A percentile compares a stretch with the other conserved stretches of the same genome.
Evolutionary conservation across 2,329 filamentous ascomycete genomes (phyloP).

Genomic region (Pestalotiopsis fici): DNA sequence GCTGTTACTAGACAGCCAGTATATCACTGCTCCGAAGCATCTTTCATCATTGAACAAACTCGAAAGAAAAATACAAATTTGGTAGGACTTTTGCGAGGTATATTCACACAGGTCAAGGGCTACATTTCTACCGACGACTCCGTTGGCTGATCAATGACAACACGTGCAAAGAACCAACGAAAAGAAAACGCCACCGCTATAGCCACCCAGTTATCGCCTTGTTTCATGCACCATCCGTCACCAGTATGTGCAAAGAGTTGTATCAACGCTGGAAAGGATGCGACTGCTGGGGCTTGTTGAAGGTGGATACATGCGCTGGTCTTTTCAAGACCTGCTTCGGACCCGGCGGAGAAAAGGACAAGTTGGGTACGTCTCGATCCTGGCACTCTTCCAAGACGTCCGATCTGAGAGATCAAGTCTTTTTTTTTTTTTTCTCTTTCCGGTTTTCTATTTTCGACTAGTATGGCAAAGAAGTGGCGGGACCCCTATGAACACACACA

Average conservation of each 20-base stretch:
- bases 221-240: not conserved
- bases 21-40: conserved; percentile 3
- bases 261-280: conserved; percentile 33
- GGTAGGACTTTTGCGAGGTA: not conserved
- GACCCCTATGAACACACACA: no score
- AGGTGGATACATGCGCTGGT: conserved; percentile 27
- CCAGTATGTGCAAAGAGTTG: conserved; percentile 32
- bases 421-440: no score
- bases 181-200: not conserved
- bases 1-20: conserved; percentile 35
- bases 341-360: conserved; percentile 32
- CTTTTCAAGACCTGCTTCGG: conserved; percentile 33
- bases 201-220: no score
- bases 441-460: no score
- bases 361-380: conserved; percentile 15
- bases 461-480: no score
- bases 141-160: no score
- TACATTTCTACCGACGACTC: no score
- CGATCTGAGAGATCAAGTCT: no score
- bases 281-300: conserved; percentile 31
- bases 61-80: not conserved
- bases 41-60: not conserved
- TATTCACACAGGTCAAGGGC: not conserved
- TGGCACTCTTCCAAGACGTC: not conserved
- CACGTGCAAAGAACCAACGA: conserved; percentile 1